Evolutionary conservation across 164 flowering plant genomes (phyloP), one percentile per base, ranked within the genome.

Genomic region (Cinnamomum micranthum): DNA sequence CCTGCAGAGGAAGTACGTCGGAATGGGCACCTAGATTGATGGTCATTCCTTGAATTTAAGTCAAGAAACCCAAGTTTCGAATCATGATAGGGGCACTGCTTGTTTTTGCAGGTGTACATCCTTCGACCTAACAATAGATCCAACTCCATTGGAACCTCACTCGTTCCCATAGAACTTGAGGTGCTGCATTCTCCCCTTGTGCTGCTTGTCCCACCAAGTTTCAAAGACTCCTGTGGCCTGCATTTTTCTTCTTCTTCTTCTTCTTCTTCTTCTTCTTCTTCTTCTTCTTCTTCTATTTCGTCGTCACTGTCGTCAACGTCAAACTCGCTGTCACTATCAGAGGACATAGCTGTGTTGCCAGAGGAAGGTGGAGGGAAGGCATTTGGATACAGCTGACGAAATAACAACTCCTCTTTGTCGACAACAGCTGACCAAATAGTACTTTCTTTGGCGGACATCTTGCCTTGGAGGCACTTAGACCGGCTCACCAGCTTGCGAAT

Each of bases 361-460:
- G 85, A 80, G 2, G 76, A 15, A 5, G 73, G 12, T 31, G 85
- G 85, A 0, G 83, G 88, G 78, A 85, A 85, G 23, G 77, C 76
- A 73, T 86, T 87, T 19, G 92, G 92, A 69, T 87, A 75, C 24
- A 83, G 76, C 73, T 84, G 78, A 14, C 87, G 77, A 90, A 25
- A 15, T n/a, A 87, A 75, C 2, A 77, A 74, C 66, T 90, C 94
- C 64, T 90, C 94, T 71, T 83, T 90, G 71, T 84, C 83, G 24
- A 88, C 78, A 11, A 90, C 82, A 22, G 88, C 86, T 51, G 85
- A 77, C 94, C 91, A 90, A 20, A 89, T 85, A 1, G 88, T 83
- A 51, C 88, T 89, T 74, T 89, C 92, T 76, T 88, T 89, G 17
- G 91, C 90, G 0, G 93, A 88, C 92, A 87, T 89, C 70, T 89